Base-by-base conservation (phyloP, 2,329 filamentous ascomycete species). In the Colletotrichum gigasporum region DNA sequence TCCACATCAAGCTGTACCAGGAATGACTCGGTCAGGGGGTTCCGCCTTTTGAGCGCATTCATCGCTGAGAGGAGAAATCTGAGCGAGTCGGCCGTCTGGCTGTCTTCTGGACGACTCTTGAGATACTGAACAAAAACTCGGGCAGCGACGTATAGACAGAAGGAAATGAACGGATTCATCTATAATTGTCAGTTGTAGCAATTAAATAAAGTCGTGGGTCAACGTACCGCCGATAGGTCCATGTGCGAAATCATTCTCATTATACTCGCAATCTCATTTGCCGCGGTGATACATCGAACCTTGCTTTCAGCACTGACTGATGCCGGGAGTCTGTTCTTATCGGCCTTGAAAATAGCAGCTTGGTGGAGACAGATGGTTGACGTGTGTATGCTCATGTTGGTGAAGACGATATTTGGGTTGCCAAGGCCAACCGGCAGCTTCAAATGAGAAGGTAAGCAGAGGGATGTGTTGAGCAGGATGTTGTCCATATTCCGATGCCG, bases 351-450 rank as follows among this genome's bases (percentile, higher is more conserved):
- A 18, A 99, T 98, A 24, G 96, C 96, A 2, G 95, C 96, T 79
- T 99, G 96, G 73, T 99, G 96, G n/a, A 99, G 82, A 75, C 95
- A 98, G 56, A 99, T 98, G 2, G 93, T 94, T 1, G 94, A 97
- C 0, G 96, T 97, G 75, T 98, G 94, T 30, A 99, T 93, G 73
- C 92, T 94, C 93, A 99, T 97, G 72, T 98, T 98, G 61, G 92
- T 89, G 75, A 97, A 98, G 4, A 98, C 89, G 56, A 95, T 89
- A 68, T 97, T 98, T 3, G 94, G 86, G 71, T 94, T 91, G 14
- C 83, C 80, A 32, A 97, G 80, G 0, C 93, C 93, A 14, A 81
- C 80, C 0, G 96, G 94, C 30, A 98, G 82, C 69, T 95, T 93
- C 30, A 98, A 84, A 68, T 91, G 85, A 32, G 87, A 84, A 0